Percentiles rank a stretch among this genome's conserved stretches.
Conservation (phyloP, 306 rosid species). For the Cicer arietinum region DNA sequence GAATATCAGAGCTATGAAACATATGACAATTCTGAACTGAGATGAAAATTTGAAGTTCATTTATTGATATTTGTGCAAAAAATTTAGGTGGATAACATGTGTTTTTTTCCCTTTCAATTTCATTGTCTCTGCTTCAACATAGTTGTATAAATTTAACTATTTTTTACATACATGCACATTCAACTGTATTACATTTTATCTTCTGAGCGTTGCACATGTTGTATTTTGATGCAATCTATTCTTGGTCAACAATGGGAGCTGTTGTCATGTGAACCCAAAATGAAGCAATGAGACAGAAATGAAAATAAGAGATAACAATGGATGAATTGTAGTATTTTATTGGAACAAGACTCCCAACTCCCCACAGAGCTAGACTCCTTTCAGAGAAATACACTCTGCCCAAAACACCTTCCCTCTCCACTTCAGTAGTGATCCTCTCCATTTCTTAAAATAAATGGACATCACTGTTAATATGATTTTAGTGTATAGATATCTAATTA, state of each 20-base stretch:
- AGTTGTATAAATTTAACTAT: slow-evolving; percentile 17
- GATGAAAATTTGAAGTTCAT: slow-evolving; percentile 47
- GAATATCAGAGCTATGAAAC: slow-evolving; percentile 48
- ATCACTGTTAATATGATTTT: too few species aligned
- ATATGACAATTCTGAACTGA: slow-evolving; percentile 57
- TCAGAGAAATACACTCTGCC: too few species aligned
- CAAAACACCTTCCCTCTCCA: too few species aligned
- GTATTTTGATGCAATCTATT: neutral
- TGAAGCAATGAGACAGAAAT: too few species aligned
- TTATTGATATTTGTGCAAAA: slow-evolving; percentile 16
- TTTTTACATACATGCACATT: slow-evolving; percentile 19
- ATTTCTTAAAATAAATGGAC: too few species aligned
- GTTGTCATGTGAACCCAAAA: neutral
- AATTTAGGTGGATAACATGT: slow-evolving; percentile 24
- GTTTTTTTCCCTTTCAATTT: neutral
- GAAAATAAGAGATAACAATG: too few species aligned
- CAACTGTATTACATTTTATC: neutral
- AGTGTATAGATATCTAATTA: too few species aligned
- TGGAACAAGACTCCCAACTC: too few species aligned
- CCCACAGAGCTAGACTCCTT: too few species aligned
- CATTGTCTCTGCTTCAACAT: slow-evolving; percentile 18
- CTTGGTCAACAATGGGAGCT: neutral
- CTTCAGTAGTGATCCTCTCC: too few species aligned
- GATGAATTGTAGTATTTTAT: too few species aligned
- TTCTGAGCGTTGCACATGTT: slow-evolving; percentile 16